phyloP scores from a whole-genome alignment of 176 grass and related monocot genomes.

The Carex littledalei region DNA sequence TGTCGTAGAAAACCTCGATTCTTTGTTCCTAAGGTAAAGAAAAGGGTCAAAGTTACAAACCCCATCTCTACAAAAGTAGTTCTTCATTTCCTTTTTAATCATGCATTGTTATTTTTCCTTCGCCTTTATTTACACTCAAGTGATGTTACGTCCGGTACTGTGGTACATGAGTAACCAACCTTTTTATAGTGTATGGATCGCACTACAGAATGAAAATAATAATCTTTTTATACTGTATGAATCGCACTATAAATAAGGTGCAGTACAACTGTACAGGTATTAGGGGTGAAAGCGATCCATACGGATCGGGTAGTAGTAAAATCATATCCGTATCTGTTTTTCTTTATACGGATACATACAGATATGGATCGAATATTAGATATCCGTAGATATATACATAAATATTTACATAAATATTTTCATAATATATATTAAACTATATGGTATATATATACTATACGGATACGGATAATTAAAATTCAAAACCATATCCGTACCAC shows the following conservation, averaged over 20 bases:
- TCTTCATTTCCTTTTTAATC: neutral
- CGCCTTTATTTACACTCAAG: neutral
- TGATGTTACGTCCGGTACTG: neutral
- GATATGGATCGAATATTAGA: too few relatives aligned
- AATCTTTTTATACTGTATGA: neutral
- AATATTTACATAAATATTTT: too few relatives aligned
- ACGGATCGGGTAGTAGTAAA: too few relatives aligned
- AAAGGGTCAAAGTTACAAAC: neutral
- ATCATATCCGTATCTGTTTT: too few relatives aligned
- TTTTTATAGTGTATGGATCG: neutral
- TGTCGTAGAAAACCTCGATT: neutral
- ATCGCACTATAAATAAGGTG: conserved; percentile 7
- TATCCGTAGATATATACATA: too few relatives aligned
- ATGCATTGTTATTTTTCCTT: neutral
- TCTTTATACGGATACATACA: too few relatives aligned
- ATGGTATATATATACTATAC: too few relatives aligned
- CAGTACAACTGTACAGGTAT: neutral
- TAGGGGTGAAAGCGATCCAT: too few relatives aligned
- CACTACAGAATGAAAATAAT: neutral
- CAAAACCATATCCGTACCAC: too few relatives aligned
- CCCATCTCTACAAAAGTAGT: neutral
- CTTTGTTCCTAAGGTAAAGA: neutral
- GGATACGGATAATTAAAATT: too few relatives aligned
- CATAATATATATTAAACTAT: too few relatives aligned
- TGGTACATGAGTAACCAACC: neutral